Conservation (phyloP, 2,329 filamentous ascomycete genomes). For the Hysterium pulicare region DNA sequence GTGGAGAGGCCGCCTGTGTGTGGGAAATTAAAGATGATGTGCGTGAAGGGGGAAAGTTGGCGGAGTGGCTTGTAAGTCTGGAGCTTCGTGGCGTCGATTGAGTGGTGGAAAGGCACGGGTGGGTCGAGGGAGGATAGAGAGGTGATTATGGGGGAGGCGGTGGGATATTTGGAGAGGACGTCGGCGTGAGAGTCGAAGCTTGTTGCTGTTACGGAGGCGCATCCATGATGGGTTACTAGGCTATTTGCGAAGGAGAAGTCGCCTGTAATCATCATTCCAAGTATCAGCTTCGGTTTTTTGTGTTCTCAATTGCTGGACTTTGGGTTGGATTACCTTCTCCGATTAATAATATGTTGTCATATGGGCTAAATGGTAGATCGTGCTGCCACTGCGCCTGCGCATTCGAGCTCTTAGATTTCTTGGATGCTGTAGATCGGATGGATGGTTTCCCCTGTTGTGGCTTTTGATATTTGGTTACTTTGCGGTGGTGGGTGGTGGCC, state of each 20-base stretch:
- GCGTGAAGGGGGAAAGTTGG: slow-evolving; percentile 58
- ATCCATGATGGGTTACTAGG: slow-evolving; percentile 63
- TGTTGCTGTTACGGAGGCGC: slow-evolving; percentile 65
- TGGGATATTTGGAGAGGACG: slow-evolving; percentile 45
- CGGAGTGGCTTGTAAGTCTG: slow-evolving; percentile 27
- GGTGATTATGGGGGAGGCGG: no score
- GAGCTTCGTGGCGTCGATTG: slow-evolving; percentile 63
- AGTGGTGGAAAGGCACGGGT: slow-evolving; percentile 45
- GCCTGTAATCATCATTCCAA: slow-evolving; percentile 27
- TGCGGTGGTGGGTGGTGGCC: slow-evolving; percentile 22
- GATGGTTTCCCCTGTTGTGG: background rate
- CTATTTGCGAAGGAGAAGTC: slow-evolving; percentile 75
- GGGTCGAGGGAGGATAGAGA: background rate
- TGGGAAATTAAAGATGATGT: slow-evolving; percentile 93
- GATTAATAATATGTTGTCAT: slow-evolving; percentile 69
- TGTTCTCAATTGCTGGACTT: background rate
- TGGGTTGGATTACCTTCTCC: slow-evolving; percentile 59
- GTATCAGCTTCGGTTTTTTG: slow-evolving; percentile 2
- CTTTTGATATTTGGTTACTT: slow-evolving; percentile 11
- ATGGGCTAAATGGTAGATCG: slow-evolving; percentile 64
- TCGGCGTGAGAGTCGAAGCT: slow-evolving; percentile 60
- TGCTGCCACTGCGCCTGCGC: slow-evolving; percentile 30
- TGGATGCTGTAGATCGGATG: background rate
- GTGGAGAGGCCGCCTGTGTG: slow-evolving; percentile 90
- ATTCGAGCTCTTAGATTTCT: slow-evolving; percentile 1